phyloP scores from a whole-genome alignment of 768 basidiomycete genomes.

The Termitomyces sp. region DNA sequence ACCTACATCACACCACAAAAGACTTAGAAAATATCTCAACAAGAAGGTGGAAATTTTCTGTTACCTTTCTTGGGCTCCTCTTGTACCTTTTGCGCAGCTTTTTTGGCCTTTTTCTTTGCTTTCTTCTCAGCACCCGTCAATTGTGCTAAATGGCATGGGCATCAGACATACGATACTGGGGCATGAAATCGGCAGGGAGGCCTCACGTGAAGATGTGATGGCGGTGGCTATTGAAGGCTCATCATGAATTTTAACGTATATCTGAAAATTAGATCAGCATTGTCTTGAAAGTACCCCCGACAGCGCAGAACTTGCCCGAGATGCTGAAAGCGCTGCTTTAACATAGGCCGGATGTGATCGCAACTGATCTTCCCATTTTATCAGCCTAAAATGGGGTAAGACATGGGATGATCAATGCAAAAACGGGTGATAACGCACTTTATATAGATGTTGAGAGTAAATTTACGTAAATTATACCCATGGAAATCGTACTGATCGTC shows the following conservation, averaged over 20 bases:
- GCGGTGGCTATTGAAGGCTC: conserved; percentile 54
- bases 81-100: conserved; percentile 58
- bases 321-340: conserved; percentile 63
- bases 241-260: conserved; percentile 69
- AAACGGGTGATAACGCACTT: conserved; percentile 45
- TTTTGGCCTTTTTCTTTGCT: conserved; percentile 84
- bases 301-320: conserved; percentile 41
- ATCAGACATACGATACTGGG: background rate
- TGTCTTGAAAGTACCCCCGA: background rate
- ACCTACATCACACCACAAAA: conserved; percentile 10
- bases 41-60: conserved; percentile 4
- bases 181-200: background rate
- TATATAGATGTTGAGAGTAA: conserved; percentile 79
- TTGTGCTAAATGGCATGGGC: conserved; percentile 22
- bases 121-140: conserved; percentile 68
- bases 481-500: conserved; percentile 99
- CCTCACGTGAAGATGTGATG: conserved; percentile 31
- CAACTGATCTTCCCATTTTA: conserved; percentile 78
- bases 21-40: background rate
- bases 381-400: conserved; percentile 40
- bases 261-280: conserved; percentile 33
- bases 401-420: background rate
- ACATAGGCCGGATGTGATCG: conserved; percentile 75
- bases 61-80: conserved; percentile 73
- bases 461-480: conserved; percentile 86